Evolutionary conservation across 805 yeast genomes (phyloP).

Genomic region (Lachancea meyersii): DNA sequence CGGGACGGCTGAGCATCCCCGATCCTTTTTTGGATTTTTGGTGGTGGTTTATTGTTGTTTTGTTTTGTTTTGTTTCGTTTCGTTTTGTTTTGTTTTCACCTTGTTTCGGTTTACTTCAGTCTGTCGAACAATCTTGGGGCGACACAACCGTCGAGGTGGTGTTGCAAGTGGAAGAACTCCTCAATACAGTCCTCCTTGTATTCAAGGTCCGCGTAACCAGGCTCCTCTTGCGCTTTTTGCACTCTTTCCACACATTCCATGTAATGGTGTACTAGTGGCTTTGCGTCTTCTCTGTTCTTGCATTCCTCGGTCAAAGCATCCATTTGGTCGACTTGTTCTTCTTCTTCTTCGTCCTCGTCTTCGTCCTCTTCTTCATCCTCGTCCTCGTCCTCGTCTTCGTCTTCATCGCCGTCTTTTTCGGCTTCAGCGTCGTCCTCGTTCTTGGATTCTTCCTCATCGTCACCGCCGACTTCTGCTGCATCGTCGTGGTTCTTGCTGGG

Average conservation of each 20-base stretch:
- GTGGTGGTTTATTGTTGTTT: not conserved
- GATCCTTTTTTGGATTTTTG: not conserved
- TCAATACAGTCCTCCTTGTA: conserved; percentile 97
- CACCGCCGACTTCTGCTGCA: not conserved
- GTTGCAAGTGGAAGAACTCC: conserved; percentile 95
- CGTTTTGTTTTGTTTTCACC: not conserved
- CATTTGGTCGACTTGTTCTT: conserved; percentile 58
- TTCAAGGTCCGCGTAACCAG: conserved; percentile 68
- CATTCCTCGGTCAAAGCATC: conserved; percentile 67
- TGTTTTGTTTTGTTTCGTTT: not conserved
- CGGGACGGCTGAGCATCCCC: not conserved
- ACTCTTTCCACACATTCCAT: conserved; percentile 95
- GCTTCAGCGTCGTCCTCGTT: not conserved
- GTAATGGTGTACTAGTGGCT: conserved; percentile 77
- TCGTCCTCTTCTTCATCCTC: conserved; percentile 39
- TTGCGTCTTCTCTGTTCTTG: conserved; percentile 57
- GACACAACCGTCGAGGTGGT: conserved; percentile 85
- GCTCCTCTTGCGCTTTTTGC: conserved; percentile 77
- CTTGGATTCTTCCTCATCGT: conserved; percentile 7
- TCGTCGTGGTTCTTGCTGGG: conserved; percentile 1
- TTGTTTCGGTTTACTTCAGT: conserved; percentile 49
- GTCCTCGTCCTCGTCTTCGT: conserved; percentile 32
- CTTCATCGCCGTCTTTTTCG: conserved; percentile 21
- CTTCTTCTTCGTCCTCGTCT: conserved; percentile 67
- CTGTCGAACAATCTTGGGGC: conserved; percentile 85